Base-by-base conservation (phyloP, 257 asterid species). In the Pogostemon cablin region DNA sequence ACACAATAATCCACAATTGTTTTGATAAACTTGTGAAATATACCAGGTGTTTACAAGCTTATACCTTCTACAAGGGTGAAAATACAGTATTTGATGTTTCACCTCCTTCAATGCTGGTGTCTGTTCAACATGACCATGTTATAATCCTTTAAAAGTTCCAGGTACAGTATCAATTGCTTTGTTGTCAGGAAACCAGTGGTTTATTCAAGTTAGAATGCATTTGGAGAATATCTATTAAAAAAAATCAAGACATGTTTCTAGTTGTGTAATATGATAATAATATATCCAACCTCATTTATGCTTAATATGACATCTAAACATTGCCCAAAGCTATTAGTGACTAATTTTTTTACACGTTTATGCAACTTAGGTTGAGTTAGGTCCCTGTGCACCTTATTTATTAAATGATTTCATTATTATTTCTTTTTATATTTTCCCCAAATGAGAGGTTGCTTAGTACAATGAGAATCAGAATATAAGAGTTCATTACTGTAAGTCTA, bases 11-110 rank as follows among this genome's bases (percentile, higher is more conserved):
- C 78, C 55, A 58, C 48, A 15, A 6, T 64, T 47, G 34, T 39
- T 69, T 57, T 38, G 69, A 60, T 50, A 25, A 64, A n/a, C 52
- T 68, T 44, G 39, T 47, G 74, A 75, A 77, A 69, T 73, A 8
- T 75, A 9, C 73, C 90, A 93, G 98, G 98, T 62, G 74, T 65
- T 74, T 93, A 88, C 87, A 86, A 89, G 86, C 91, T 93, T 66
- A 58, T 93, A 78, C 96, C 98, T 90, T 88, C 82, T 93, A 93
- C 91, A 93, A 88, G 86, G 98, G 98, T 17, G 98, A 93, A 81
- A 90, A 90, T 76, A 93, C 97, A 47, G 83, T 93, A 65, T 93
- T 93, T 86, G 98, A 93, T 75, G 98, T 93, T 77, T 90, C 96
- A 73, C 98, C 98, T 74, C 86, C 98, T 66, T 90, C 92, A 48